Base-by-base conservation (phyloP, 352 stramenopile genomes). In the Globisporangium echinulatum region DNA sequence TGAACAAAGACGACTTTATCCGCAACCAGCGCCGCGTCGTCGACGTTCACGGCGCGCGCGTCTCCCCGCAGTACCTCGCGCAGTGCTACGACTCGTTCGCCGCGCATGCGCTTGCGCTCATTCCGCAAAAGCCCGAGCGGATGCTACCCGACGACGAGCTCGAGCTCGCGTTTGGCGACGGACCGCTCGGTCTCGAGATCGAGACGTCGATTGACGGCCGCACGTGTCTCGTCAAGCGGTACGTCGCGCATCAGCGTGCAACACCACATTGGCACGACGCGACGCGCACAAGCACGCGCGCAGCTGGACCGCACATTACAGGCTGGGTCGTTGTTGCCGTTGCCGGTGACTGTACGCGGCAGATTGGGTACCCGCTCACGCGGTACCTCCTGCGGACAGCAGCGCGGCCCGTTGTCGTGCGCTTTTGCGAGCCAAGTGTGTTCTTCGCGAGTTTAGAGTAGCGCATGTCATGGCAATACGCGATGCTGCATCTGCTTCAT, bases 161-260 rank as follows among this genome's bases (percentile, higher is more conserved):
- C 40, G 83, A 90, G 62, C 68, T 92, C 36, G 77, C 74, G 55
- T 92, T 92, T 54, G 70, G 61, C 0, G 70, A 86, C 9, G 55
- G 66, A 5, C 66, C 72, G 14, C 58, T 92, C 8, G 83, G 83
- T 0, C 58, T 92, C 2, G 77, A 87, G 37, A 92, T 92, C 51
- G 83, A 92, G 69, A 92, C 83, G 38, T 87, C 77, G 10, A 79
- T 90, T 54, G 83, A 92, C 57, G 74, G 72, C 4, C 83, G 74
- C 17, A 75, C 75, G 39, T 88, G 80, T 33, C 58, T 88, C 42
- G 80, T 90, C 25, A 89, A 87, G 64, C 77, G 67, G 38, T 85
- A 59, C 10, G 37, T 47, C 17, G 44, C 67, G 49, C 49, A 68
- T 36, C 19, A 61, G 67, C 53, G 52, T 38, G 43, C 61, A 63